Conservation (phyloP, 2,329 filamentous ascomycete genomes). For the Beauveria caledonica region DNA sequence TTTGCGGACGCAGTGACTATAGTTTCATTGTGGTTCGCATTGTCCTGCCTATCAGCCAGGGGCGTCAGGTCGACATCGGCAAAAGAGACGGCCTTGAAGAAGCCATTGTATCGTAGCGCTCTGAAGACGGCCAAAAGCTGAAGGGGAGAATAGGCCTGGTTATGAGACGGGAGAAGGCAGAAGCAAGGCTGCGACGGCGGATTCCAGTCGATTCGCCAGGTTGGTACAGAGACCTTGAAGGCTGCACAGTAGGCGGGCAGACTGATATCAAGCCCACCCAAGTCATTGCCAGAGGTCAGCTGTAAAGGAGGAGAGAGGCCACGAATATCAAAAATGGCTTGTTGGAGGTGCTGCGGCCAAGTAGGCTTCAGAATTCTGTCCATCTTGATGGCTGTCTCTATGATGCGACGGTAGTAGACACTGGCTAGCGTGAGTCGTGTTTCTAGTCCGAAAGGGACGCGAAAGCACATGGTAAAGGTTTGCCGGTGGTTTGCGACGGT, state of each 20-base stretch:
- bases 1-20: constrained; percentile 45
- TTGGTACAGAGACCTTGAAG: constrained; percentile 40
- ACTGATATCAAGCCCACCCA: constrained; percentile 46
- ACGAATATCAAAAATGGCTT: constrained; percentile 42
- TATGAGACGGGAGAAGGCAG: constrained; percentile 34
- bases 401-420: constrained; percentile 44
- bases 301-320: constrained; percentile 45
- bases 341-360: constrained; percentile 49
- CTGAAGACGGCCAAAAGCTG: constrained; percentile 50
- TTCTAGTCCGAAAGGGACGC: constrained; percentile 35
- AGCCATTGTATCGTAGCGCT: constrained; percentile 50
- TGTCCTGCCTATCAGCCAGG: constrained; percentile 33
- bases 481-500: constrained; percentile 45
- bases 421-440: constrained; percentile 44
- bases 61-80: constrained; percentile 40
- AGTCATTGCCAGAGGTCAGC: constrained; percentile 45
- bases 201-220: constrained; percentile 42
- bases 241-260: constrained; percentile 47
- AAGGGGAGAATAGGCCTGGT: constrained; percentile 35
- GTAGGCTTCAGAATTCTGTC: constrained; percentile 50
- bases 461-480: constrained; percentile 47
- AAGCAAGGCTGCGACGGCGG: constrained; percentile 42
- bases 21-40: constrained; percentile 29
- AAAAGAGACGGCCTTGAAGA: constrained; percentile 51
- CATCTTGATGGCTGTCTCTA: constrained; percentile 44